These are phyloP conservation scores for Thermochaetoides thermophila DNA, from an alignment of 495 filamentous ascomycete genomes.

Conservation along the genomic window DNA sequence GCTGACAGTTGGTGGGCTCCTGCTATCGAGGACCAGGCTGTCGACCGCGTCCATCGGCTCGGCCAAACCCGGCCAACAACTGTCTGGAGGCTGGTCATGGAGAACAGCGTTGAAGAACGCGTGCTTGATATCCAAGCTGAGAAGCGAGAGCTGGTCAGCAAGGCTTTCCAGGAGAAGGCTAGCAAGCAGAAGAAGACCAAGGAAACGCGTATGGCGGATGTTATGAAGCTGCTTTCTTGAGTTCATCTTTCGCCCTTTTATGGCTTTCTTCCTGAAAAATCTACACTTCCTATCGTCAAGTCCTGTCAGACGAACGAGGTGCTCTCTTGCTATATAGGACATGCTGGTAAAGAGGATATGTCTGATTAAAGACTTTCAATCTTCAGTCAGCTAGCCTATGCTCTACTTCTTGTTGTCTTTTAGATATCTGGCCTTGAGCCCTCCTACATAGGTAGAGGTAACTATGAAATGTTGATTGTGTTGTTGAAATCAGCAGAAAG, in stretches of 20 bases:
- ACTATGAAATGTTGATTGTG: too few species aligned
- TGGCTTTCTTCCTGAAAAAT: background rate
- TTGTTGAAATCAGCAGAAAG: too few species aligned
- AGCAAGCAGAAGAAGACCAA: slow-evolving; percentile 29
- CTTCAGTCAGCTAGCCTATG: too few species aligned
- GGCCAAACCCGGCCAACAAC: slow-evolving; percentile 68
- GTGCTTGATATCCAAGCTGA: slow-evolving; percentile 68
- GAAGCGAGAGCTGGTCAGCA: slow-evolving; percentile 65
- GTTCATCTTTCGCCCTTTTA: background rate
- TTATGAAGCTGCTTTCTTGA: slow-evolving; percentile 25
- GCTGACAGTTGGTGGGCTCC: slow-evolving; percentile 85
- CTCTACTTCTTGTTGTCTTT: too few species aligned
- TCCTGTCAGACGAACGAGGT: too few species aligned
- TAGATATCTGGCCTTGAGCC: too few species aligned
- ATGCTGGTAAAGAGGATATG: too few species aligned
- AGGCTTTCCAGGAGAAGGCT: slow-evolving; percentile 54
- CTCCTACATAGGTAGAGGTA: too few species aligned
- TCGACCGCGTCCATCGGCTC: slow-evolving; percentile 79
- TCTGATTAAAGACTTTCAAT: too few species aligned
- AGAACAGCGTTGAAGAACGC: slow-evolving; percentile 71
- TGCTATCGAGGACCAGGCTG: slow-evolving; percentile 84
- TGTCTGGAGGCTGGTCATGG: slow-evolving; percentile 73
- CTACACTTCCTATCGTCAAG: background rate
- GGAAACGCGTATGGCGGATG: slow-evolving; percentile 27
- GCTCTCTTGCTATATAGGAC: too few species aligned